phyloP scores from a whole-genome alignment of 2,329 filamentous ascomycete genomes.

The Ophiostoma sp. region DNA sequence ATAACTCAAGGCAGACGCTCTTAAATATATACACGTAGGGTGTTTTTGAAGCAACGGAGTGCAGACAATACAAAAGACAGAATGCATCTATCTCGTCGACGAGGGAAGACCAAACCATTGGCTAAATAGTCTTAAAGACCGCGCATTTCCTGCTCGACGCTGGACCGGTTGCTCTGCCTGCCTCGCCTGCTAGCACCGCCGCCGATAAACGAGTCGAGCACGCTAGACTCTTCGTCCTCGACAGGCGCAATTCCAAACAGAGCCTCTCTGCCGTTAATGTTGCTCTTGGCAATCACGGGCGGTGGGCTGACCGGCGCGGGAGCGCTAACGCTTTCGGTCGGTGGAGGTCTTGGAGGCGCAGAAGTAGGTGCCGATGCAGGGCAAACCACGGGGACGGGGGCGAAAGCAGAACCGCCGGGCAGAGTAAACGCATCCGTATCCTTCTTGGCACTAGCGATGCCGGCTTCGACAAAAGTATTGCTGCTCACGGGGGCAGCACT shows the following conservation, averaged over 20 bases:
- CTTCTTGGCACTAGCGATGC: neutral
- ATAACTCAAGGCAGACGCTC: neutral
- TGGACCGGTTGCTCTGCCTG: conserved; percentile 18
- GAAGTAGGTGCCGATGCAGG: neutral
- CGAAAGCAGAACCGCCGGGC: neutral
- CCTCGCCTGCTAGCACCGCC: conserved; percentile 11
- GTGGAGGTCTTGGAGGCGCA: neutral
- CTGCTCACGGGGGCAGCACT: neutral
- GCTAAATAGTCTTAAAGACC: conserved; percentile 20
- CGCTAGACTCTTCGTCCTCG: conserved; percentile 9
- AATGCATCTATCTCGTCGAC: neutral
- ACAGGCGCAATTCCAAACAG: conserved; percentile 20
- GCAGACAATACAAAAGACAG: neutral
- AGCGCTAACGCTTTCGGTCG: neutral
- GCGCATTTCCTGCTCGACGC: conserved; percentile 27
- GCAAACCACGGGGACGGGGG: neutral
- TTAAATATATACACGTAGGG: neutral
- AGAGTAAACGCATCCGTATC: neutral
- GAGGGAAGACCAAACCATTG: neutral
- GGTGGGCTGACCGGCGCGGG: neutral
- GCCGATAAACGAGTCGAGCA: conserved; percentile 23
- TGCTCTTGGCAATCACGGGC: conserved; percentile 12
- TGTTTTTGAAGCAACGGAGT: neutral
- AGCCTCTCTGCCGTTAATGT: conserved; percentile 20
- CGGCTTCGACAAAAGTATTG: neutral